These are phyloP conservation scores for Globisporangium canariense DNA, from an alignment of 352 stramenopile species.

Conservation along the genomic window DNA sequence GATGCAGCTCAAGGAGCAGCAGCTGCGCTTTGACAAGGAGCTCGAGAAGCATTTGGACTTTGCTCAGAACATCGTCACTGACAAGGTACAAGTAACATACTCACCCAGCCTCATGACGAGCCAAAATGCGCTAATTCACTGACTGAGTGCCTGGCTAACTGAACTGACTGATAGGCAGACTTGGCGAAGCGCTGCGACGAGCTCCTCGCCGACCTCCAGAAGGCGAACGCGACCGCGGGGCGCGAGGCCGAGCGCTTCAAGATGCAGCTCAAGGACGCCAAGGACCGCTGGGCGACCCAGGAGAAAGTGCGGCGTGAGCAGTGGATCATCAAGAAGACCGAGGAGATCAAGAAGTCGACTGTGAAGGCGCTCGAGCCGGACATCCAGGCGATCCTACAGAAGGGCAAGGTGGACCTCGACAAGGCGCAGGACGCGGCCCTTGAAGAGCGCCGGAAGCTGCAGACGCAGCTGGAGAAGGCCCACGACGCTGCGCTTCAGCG, in stretches of 20 bases:
- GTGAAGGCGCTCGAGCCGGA: constrained; percentile 74
- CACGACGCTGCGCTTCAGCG: constrained; percentile 44
- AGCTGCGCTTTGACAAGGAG: constrained; percentile 64
- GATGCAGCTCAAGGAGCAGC: constrained; percentile 50
- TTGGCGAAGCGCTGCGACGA: constrained; percentile 75
- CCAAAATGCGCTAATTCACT: background rate
- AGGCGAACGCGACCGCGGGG: constrained; percentile 32
- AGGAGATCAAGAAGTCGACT: constrained; percentile 84
- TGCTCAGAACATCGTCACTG: constrained; percentile 63
- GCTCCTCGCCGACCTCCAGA: constrained; percentile 64
- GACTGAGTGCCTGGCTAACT: background rate
- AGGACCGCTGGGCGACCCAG: constrained; percentile 63
- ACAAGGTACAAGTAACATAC: constrained; percentile 44
- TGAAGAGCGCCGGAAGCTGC: constrained; percentile 57
- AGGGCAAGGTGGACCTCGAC: constrained; percentile 69
- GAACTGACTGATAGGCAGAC: constrained; percentile 29
- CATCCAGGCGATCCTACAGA: constrained; percentile 76
- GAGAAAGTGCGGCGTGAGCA: constrained; percentile 72
- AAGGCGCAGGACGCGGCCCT: constrained; percentile 47
- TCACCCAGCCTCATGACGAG: background rate
- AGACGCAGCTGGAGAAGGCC: constrained; percentile 57
- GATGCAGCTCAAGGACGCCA: constrained; percentile 73
- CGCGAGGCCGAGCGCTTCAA: constrained; percentile 64
- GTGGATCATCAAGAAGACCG: constrained; percentile 81
- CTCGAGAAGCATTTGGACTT: constrained; percentile 82